Conservation (phyloP, 495 filamentous ascomycete species). For the Sordaria brevicollis region DNA sequence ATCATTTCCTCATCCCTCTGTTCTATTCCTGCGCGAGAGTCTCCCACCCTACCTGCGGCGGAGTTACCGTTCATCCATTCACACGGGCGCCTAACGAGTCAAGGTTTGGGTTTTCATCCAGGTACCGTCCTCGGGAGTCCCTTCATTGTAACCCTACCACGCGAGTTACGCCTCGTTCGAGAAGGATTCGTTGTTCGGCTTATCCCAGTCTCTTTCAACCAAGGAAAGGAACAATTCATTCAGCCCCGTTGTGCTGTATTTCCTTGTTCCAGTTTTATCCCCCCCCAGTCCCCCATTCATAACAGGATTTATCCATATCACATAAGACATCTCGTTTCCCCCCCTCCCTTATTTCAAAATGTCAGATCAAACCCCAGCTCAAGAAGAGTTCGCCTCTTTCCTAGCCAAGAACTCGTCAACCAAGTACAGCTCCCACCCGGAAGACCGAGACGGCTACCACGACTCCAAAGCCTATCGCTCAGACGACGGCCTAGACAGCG, state of each 20-base stretch:
- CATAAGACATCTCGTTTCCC: neutral
- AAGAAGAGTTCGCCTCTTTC: conserved; percentile 77
- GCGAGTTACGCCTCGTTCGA: neutral
- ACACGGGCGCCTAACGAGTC: neutral
- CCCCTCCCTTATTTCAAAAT: conserved; percentile 33
- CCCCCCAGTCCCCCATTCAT: neutral
- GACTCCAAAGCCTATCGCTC: conserved; percentile 38
- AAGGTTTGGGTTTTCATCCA: neutral
- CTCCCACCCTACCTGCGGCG: neutral
- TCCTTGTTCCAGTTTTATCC: neutral
- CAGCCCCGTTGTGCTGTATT: neutral
- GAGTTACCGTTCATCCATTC: neutral
- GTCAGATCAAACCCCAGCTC: conserved; percentile 49
- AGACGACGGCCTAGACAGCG: conserved; percentile 42
- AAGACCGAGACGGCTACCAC: conserved; percentile 41
- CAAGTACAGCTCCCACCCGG: conserved; percentile 32
- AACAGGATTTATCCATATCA: neutral
- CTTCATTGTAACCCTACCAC: neutral
- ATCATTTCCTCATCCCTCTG: neutral
- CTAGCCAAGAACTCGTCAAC: conserved; percentile 42
- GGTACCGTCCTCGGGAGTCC: neutral
- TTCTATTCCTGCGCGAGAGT: neutral
- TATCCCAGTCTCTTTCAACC: neutral
- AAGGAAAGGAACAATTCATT: neutral
- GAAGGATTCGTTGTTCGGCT: neutral